A percentile compares a stretch with the other conserved stretches of the same genome.
These are phyloP conservation scores for Elongisporangium anandrum DNA, from an alignment of 352 stramenopile species.

Conservation along the genomic window DNA sequence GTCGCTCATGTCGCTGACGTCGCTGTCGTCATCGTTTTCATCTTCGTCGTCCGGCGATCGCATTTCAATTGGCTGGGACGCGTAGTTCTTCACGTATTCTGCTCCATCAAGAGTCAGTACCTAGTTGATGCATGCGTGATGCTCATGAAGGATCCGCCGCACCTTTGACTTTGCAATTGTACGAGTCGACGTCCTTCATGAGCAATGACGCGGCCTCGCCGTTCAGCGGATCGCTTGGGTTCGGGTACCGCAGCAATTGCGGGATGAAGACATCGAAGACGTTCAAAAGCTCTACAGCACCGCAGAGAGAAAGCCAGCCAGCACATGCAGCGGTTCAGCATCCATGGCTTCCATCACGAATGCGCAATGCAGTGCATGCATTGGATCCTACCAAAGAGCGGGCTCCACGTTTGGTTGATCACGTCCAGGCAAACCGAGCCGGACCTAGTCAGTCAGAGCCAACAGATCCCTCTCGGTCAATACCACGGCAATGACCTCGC, in stretches of 20 bases:
- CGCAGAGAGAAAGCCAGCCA: too few species aligned
- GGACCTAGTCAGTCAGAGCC: conserved; percentile 35
- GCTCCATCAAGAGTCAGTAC: neutral
- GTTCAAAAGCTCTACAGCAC: conserved; percentile 84
- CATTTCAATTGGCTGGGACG: conserved; percentile 75
- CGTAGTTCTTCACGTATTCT: conserved; percentile 82
- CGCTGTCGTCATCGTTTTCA: conserved; percentile 82
- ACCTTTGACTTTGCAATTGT: conserved; percentile 89
- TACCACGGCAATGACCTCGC: too few species aligned
- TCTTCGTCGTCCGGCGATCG: conserved; percentile 65
- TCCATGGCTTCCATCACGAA: neutral
- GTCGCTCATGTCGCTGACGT: conserved; percentile 35
- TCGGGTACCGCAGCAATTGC: conserved; percentile 91
- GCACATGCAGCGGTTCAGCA: too few species aligned
- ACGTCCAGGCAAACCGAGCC: conserved; percentile 92
- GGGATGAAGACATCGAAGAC: conserved; percentile 94
- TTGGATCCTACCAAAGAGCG: conserved; percentile 85
- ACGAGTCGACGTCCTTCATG: conserved; percentile 85
- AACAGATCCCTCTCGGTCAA: too few species aligned
- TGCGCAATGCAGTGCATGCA: neutral
- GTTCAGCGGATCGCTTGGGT: conserved; percentile 90
- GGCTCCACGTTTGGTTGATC: conserved; percentile 94
- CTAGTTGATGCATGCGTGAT: neutral
- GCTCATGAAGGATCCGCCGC: neutral
- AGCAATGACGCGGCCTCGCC: conserved; percentile 86